These are phyloP conservation scores for Viola odorata DNA, from an alignment of 345 rosid species.

Conservation along the genomic window DNA sequence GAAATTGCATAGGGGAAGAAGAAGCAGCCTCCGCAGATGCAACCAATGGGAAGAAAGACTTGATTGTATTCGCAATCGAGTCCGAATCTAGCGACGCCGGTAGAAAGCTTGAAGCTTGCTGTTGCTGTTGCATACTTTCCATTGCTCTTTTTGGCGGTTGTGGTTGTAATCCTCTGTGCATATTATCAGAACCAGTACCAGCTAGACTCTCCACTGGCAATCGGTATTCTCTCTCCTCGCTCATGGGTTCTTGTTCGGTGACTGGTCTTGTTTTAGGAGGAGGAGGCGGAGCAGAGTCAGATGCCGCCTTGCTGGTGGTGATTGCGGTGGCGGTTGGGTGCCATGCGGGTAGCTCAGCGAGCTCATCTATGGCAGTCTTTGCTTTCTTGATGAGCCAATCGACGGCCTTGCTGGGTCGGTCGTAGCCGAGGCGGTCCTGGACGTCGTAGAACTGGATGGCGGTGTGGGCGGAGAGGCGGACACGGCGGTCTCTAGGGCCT, in stretches of 20 bases:
- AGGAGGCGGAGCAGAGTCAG: conserved; percentile 11
- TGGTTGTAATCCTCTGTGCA: too few species aligned
- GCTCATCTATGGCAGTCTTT: conserved; percentile 75
- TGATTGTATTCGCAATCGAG: conserved; percentile 85
- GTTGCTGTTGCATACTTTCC: conserved; percentile 9
- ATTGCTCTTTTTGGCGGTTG: not conserved
- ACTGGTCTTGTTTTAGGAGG: not conserved
- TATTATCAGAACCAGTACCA: not conserved
- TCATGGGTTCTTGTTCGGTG: conserved; percentile 1
- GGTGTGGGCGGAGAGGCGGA: conserved; percentile 89
- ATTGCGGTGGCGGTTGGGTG: conserved; percentile 33
- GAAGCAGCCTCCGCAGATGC: conserved; percentile 38
- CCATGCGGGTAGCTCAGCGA: conserved; percentile 81
- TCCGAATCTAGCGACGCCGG: conserved; percentile 71
- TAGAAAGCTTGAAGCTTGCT: conserved; percentile 41
- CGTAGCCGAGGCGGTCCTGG: conserved; percentile 89
- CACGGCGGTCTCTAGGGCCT: conserved; percentile 94
- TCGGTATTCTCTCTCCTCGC: conserved; percentile 18
- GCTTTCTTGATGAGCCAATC: conserved; percentile 93
- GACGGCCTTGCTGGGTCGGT: conserved; percentile 94
- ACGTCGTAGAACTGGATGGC: conserved; percentile 96
- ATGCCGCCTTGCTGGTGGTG: conserved; percentile 13
- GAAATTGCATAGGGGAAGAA: conserved; percentile 44
- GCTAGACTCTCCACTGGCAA: conserved; percentile 24
- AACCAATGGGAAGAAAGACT: conserved; percentile 75